Evolutionary conservation across 176 grass and related monocot genomes (phyloP), one percentile per base, ranked within the genome.

Genomic region (Musa acuminata): DNA sequence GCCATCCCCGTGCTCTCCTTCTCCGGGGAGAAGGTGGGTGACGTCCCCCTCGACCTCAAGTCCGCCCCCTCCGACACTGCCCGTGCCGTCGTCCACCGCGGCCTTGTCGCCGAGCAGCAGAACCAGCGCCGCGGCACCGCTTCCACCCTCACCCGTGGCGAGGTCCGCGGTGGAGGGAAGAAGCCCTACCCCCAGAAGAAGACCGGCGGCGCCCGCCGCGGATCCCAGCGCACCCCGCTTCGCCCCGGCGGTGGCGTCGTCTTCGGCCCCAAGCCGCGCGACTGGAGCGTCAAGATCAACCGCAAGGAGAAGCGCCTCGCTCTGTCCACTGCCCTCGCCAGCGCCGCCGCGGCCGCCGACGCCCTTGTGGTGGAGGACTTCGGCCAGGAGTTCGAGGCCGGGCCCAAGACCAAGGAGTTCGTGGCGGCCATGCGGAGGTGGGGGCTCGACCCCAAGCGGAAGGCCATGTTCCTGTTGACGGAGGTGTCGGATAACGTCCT

Each of bases 211-310:
- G 95, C 95, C 72, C 86, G 95, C 80, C 90, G 82, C 1, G 88
- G 95, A 29, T 91, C 88, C 49, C 82, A 72, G 78, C 90, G 90
- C 12, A 99, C 95, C 49, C 95, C 90, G 64, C 95, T 99, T 51
- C 95, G 95, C 62, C 95, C 95, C 1, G 95, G 95, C 4, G 95
- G 95, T 0, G 95, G 95, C 9, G 88, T 99, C 84, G 77, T 94
- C 49, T 99, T 94, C 77, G 95, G 95, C 22, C 95, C 95, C 84
- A 99, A 94, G 82, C 95, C 95, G 52, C 82, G 88, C 2, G 95
- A 99, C 77, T 99, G 95, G 95, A 85, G 90, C 86, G 91, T 99
- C 80, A 99, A 99, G 81, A 99, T 99, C 86, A 99, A 99, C 86
- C 88, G 90, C 77, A 99, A 94, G 86, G 95, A 94, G 95, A 99